Conservation (phyloP, 2,329 filamentous ascomycete species). For the Colletotrichum musicola region DNA sequence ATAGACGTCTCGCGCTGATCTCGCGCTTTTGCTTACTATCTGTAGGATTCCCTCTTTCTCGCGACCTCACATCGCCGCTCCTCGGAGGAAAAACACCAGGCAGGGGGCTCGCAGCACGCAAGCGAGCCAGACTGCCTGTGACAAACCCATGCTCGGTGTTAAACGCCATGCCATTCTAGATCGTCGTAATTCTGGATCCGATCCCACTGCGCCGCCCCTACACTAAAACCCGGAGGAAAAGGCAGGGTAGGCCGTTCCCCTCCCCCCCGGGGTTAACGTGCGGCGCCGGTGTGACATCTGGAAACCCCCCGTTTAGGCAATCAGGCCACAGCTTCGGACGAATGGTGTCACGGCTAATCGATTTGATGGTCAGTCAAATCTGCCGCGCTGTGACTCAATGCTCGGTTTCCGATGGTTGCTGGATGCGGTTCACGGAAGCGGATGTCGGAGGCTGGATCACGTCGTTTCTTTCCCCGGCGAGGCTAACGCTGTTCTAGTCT, state of each 20-base stretch:
- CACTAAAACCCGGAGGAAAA: conserved; percentile 10
- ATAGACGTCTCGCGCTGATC: conserved; percentile 1
- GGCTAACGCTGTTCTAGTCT: neutral
- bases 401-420: neutral
- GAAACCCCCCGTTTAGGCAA: neutral
- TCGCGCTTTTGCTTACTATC: neutral
- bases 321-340: neutral
- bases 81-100: conserved; percentile 9
- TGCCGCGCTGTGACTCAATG: neutral
- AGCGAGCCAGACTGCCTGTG: neutral
- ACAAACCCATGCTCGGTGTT: conserved; percentile 25
- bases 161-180: conserved; percentile 11
- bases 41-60: too few relatives aligned
- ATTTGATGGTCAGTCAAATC: neutral
- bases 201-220: neutral
- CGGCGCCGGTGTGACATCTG: neutral
- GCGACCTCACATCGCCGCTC: neutral
- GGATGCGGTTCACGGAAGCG: conserved; percentile 10
- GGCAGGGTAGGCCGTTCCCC: neutral
- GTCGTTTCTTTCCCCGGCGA: neutral
- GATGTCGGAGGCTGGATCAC: conserved; percentile 2
- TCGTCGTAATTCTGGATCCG: conserved; percentile 11
- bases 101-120: neutral
- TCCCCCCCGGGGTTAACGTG: neutral
- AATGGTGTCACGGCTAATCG: neutral